These are phyloP conservation scores for Cornus suecica DNA, from an alignment of 148 eudicot species.

Conservation along the genomic window DNA sequence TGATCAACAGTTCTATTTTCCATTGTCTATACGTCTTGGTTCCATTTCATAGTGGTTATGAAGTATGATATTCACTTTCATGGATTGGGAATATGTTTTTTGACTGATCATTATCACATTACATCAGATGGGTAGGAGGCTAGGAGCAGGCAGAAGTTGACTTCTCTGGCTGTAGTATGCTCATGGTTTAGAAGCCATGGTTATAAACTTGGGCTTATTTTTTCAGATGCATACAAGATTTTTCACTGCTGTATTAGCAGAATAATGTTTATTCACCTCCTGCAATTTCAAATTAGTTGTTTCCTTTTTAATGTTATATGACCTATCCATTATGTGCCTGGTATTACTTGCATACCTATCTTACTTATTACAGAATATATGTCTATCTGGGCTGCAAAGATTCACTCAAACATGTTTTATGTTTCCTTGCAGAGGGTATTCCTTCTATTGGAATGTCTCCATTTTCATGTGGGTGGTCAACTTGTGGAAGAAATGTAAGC, in stretches of 20 bases:
- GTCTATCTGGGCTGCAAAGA: background rate
- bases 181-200: too few relatives aligned
- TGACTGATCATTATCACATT: background rate
- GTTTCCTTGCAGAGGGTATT: slow-evolving; percentile 74
- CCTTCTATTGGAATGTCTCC: slow-evolving; percentile 95
- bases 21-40: background rate
- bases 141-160: background rate
- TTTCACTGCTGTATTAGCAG: background rate
- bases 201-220: too few relatives aligned
- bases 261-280: background rate
- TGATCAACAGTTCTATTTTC: background rate
- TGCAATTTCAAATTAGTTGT: background rate
- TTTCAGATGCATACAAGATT: too few relatives aligned
- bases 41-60: background rate
- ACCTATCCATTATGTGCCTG: slow-evolving; percentile 6
- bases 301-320: background rate
- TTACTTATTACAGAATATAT: background rate
- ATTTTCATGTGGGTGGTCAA: slow-evolving; percentile 96
- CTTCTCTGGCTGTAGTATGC: background rate
- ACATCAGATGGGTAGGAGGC: background rate
- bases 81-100: background rate
- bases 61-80: background rate
- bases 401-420: slow-evolving; percentile 8
- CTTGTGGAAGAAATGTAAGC: slow-evolving; percentile 74
- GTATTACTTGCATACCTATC: slow-evolving; percentile 4